Evolutionary conservation across 2,329 filamentous ascomycete species (phyloP).

Genomic region (Pyrenochaeta sp.): DNA sequence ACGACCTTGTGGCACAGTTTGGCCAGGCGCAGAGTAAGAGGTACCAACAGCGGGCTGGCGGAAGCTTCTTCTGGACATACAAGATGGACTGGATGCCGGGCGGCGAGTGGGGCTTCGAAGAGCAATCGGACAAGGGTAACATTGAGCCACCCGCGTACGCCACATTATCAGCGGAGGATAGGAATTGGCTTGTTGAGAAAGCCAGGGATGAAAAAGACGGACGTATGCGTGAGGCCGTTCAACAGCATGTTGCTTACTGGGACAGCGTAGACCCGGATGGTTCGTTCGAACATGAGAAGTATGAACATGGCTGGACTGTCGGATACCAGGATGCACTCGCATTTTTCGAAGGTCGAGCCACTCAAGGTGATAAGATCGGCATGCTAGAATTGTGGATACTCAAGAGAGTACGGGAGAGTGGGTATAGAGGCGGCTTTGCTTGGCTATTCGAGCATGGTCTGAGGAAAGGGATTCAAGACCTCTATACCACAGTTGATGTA

Average conservation of each 20-base stretch:
- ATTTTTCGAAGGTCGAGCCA: constrained; percentile 59
- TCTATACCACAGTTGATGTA: constrained; percentile 35
- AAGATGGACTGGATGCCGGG: constrained; percentile 71
- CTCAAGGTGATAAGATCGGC: constrained; percentile 61
- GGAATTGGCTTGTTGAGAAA: constrained; percentile 40
- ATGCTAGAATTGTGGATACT: constrained; percentile 66
- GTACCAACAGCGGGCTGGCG: constrained; percentile 61
- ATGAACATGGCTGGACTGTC: constrained; percentile 63
- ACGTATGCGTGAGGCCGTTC: constrained; percentile 47
- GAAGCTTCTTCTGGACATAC: constrained; percentile 68
- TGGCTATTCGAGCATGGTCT: constrained; percentile 63
- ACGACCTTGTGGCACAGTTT: constrained; percentile 56
- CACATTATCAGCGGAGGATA: constrained; percentile 16
- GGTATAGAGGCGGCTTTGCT: constrained; percentile 56
- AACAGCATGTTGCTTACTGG: constrained; percentile 62
- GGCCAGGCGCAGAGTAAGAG: constrained; percentile 58
- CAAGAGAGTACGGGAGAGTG: constrained; percentile 63
- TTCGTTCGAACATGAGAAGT: constrained; percentile 63
- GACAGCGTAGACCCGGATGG: constrained; percentile 54
- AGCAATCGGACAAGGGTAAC: constrained; percentile 58
- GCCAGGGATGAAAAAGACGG: constrained; percentile 53
- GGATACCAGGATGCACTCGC: constrained; percentile 63
- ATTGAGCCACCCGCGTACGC: constrained; percentile 50
- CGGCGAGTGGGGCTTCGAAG: constrained; percentile 67
- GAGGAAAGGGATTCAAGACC: constrained; percentile 56